Conservation (phyloP, 176 grass and related monocot genomes). For the Chrysopogon serrulatus region DNA sequence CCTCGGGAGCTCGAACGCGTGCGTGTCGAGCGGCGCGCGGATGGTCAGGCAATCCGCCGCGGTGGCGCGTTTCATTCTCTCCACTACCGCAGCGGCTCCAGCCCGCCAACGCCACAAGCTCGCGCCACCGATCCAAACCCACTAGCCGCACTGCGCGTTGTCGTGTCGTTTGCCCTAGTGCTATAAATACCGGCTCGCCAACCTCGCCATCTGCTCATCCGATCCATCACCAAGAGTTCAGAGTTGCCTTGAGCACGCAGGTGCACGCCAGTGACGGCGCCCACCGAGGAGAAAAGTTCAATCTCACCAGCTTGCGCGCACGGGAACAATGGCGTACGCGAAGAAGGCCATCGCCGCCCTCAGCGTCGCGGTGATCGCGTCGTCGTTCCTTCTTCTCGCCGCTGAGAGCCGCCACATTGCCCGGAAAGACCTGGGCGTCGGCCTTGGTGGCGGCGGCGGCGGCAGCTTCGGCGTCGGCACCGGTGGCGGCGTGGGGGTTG, state of each 20-base stretch:
- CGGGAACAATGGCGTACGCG: conserved; percentile 28
- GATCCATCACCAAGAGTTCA: not conserved
- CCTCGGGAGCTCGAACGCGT: not conserved
- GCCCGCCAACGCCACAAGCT: conserved; percentile 21
- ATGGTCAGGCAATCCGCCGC: not conserved
- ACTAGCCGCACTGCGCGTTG: not conserved
- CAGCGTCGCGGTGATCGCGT: conserved; percentile 9
- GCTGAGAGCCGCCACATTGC: conserved; percentile 38
- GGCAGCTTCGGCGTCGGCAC: not conserved
- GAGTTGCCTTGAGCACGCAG: not conserved
- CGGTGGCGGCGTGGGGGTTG: not conserved
- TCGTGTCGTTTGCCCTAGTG: not conserved
- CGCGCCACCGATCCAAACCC: conserved; percentile 20
- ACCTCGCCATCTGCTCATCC: not conserved
- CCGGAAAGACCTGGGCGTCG: conserved; percentile 49
- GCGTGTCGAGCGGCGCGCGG: conserved; percentile 13
- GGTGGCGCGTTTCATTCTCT: not conserved
- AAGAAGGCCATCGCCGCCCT: conserved; percentile 19
- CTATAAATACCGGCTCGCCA: conserved; percentile 33
- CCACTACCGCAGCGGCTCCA: conserved; percentile 5
- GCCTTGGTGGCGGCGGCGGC: conserved; percentile 25
- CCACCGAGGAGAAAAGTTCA: not conserved
- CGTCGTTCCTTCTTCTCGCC: not conserved
- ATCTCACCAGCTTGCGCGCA: not conserved
- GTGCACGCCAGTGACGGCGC: not conserved